phyloP scores from a whole-genome alignment of 2,329 filamentous ascomycete genomes.

The Trichophyton schoenleinii region DNA sequence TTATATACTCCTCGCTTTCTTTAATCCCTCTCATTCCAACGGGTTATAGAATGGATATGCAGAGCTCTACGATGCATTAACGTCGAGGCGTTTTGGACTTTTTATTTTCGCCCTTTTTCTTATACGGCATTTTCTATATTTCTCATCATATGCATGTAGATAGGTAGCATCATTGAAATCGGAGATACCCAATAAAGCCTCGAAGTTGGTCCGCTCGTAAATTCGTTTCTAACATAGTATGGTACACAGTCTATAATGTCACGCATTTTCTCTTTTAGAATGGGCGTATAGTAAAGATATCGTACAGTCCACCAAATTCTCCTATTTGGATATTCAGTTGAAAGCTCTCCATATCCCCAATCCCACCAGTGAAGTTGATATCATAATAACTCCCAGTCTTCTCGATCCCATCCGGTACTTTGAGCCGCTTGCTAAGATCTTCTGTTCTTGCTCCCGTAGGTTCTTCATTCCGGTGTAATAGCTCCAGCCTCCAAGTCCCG shows the following conservation, averaged over 20 bases:
- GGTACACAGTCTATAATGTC: background rate
- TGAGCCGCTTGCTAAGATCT: slow-evolving; percentile 55
- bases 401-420: slow-evolving; percentile 62
- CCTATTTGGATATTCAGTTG: slow-evolving; percentile 7
- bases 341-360: slow-evolving; percentile 56
- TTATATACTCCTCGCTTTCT: background rate
- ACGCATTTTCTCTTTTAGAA: background rate
- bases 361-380: slow-evolving; percentile 55
- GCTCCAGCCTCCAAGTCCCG: slow-evolving; percentile 64
- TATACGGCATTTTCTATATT: slow-evolving; percentile 8
- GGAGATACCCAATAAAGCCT: slow-evolving; percentile 11
- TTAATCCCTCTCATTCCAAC: too few species aligned
- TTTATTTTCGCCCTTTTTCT: slow-evolving; percentile 6
- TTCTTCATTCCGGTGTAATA: slow-evolving; percentile 63
- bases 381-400: slow-evolving; percentile 52
- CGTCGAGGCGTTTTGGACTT: background rate
- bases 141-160: slow-evolving; percentile 6
- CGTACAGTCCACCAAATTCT: background rate
- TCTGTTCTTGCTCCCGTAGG: slow-evolving; percentile 49
- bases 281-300: background rate
- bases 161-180: slow-evolving; percentile 11
- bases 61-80: background rate
- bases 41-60: too few species aligned
- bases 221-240: background rate
- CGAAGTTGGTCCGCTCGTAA: background rate